A percentile compares a stretch with the other conserved stretches of the same genome.
phyloP scores from a whole-genome alignment of 495 filamentous ascomycete species.

The Tuber brumale region DNA sequence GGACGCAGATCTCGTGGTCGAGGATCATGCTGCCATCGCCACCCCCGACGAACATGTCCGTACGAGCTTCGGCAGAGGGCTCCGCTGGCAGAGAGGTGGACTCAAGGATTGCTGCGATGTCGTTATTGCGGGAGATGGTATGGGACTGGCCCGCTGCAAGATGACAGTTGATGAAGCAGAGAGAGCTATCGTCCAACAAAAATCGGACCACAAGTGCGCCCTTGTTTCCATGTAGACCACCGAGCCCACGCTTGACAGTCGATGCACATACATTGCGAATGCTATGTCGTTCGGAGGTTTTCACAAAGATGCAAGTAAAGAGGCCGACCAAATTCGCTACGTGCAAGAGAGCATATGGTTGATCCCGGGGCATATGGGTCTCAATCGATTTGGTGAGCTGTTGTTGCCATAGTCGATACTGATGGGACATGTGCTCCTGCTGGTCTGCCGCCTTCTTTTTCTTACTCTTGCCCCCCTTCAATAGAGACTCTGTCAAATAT shows the following conservation, averaged over 20 bases:
- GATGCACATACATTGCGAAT: constrained; percentile 69
- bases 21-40: constrained; percentile 94
- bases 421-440: constrained; percentile 88
- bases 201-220: constrained; percentile 89
- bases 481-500: constrained; percentile 55
- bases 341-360: constrained; percentile 79
- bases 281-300: constrained; percentile 62
- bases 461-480: constrained; percentile 57
- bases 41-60: constrained; percentile 76
- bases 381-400: constrained; percentile 74
- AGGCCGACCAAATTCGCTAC: constrained; percentile 84
- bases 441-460: constrained; percentile 80
- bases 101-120: constrained; percentile 85
- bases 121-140: constrained; percentile 84
- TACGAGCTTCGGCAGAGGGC: constrained; percentile 52
- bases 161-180: constrained; percentile 98
- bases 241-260: constrained; percentile 91
- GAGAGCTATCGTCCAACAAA: constrained; percentile 78
- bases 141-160: constrained; percentile 87
- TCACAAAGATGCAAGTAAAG: constrained; percentile 93
- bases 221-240: constrained; percentile 91
- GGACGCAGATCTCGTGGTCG: constrained; percentile 90
- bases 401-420: constrained; percentile 93
- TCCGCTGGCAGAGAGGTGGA: constrained; percentile 63
- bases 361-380: constrained; percentile 68